Evolutionary conservation across 352 stramenopile species (phyloP), one percentile per base, ranked within the genome.

Genomic region (Halophytophthora batemanensis): DNA sequence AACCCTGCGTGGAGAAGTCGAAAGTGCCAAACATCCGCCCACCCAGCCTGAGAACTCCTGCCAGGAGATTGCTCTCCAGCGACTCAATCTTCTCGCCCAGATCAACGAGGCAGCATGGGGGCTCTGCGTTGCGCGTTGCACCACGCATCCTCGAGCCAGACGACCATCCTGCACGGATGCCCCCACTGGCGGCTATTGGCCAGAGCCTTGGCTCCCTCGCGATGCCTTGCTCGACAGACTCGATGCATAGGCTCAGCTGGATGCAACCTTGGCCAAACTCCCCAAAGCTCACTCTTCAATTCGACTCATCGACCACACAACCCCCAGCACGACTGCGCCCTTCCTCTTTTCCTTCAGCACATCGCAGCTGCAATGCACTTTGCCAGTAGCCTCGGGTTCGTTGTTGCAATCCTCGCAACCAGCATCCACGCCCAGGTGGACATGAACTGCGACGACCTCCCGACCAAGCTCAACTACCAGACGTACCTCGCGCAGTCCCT

Each of bases 391-490:
- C 38, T 71, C 3, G 51, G 53, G 56, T 49, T 35, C 34, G 36
- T 71, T 12, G 53, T 35, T n/a, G 53, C 59, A 46, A 54, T 45
- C 45, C n/a, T 71, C 31, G 50, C 50, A 28, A 40, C 53, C 22
- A 58, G 43, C 21, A 45, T 48, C 38, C 28, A 68, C 15, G 49
- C 48, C 2, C 57, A 66, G n/a, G 2, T 50, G 17, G 18, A 47
- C 22, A 46, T 57, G 35, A 34, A 60, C 31, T 42, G 45, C 12
- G 35, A 49, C 25, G 58, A 35, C 25, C 37, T 67, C 18, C 49
- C 42, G 3, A 56, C 38, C 28, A 71, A 62, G 33, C 50, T 71
- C 28, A 65, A 55, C 31, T 71, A 71, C 34, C 53, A 65, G 25
- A 45, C 57, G n/a, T 71, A 65, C 45, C 36, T 59, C 10, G 58